phyloP scores from a whole-genome alignment of 2,329 filamentous ascomycete species.

The Colletotrichum sp. region DNA sequence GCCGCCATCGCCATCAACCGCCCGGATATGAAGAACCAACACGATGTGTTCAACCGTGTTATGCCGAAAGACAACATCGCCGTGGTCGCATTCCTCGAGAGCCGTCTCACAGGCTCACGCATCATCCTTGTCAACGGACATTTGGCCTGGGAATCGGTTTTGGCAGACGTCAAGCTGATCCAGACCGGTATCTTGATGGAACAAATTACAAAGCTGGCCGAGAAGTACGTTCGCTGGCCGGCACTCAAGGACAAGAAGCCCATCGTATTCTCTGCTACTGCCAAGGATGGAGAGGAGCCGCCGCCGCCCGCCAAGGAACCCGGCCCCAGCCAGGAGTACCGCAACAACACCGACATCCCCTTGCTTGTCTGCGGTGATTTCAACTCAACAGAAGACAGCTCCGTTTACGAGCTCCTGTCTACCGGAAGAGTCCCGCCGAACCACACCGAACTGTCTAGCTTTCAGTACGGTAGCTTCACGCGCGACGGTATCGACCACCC shows the following conservation, averaged over 20 bases:
- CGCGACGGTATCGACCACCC: conserved; percentile 91
- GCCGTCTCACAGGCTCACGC: conserved; percentile 85
- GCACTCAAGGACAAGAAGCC: conserved; percentile 81
- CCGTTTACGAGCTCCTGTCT: conserved; percentile 88
- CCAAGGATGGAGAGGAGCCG: conserved; percentile 49
- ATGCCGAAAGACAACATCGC: conserved; percentile 99
- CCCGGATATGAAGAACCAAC: conserved; percentile 95
- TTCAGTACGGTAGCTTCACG: conserved; percentile 93
- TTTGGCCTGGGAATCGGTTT: conserved; percentile 90
- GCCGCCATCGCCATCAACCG: conserved; percentile 90
- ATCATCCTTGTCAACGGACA: conserved; percentile 94
- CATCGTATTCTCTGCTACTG: conserved; percentile 42
- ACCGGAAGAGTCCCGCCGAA: conserved; percentile 78
- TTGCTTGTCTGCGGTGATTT: conserved; percentile 94
- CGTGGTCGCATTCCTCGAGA: conserved; percentile 90
- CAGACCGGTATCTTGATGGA: conserved; percentile 97
- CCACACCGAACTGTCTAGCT: conserved; percentile 79
- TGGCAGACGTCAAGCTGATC: conserved; percentile 94
- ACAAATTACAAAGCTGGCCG: conserved; percentile 82
- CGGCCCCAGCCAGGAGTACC: conserved; percentile 85
- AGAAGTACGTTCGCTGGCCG: conserved; percentile 82
- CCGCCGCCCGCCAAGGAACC: conserved; percentile 67
- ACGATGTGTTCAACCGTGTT: conserved; percentile 97
- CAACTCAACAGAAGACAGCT: conserved; percentile 87
- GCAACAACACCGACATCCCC: conserved; percentile 85